Evolutionary conservation across 2,329 filamentous ascomycete genomes (phyloP).

Genomic region (Fonsecaea monophora): DNA sequence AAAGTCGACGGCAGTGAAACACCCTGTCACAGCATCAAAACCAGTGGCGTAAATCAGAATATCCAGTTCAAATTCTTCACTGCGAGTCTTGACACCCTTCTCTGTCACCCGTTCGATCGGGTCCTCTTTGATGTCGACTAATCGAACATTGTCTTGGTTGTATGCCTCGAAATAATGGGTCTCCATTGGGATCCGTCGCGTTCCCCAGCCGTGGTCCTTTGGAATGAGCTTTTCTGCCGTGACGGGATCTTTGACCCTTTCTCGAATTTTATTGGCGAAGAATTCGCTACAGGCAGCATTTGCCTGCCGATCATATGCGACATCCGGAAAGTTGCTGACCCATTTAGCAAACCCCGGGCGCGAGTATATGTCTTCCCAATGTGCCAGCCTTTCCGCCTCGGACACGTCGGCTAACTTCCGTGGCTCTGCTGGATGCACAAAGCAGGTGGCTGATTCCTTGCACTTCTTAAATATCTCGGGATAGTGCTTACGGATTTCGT

Average conservation of each 20-base stretch:
- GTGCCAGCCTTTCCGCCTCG: conserved; percentile 46
- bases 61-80: conserved; percentile 10
- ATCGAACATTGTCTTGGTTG: conserved; percentile 54
- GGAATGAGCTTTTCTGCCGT: conserved; percentile 63
- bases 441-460: conserved; percentile 61
- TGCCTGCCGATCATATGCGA: conserved; percentile 53
- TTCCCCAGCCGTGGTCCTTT: conserved; percentile 47
- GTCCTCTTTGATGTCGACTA: conserved; percentile 53
- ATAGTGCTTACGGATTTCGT: conserved; percentile 39
- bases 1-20: conserved; percentile 49
- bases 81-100: conserved; percentile 38
- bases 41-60: conserved; percentile 48
- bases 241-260: conserved; percentile 58
- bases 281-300: conserved; percentile 62
- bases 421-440: conserved; percentile 63
- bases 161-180: conserved; percentile 59
- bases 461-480: conserved; percentile 41
- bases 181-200: conserved; percentile 59
- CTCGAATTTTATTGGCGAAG: conserved; percentile 60
- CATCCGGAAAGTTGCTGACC: conserved; percentile 60
- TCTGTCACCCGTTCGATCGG: conserved; percentile 44
- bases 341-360: conserved; percentile 62
- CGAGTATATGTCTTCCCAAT: conserved; percentile 58
- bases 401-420: conserved; percentile 44
- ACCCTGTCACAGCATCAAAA: conserved; percentile 16